A percentile compares a stretch with the other conserved stretches of the same genome.
Evolutionary conservation across 768 basidiomycete species (phyloP).

Genomic region (Pleurotus ostreatus): DNA sequence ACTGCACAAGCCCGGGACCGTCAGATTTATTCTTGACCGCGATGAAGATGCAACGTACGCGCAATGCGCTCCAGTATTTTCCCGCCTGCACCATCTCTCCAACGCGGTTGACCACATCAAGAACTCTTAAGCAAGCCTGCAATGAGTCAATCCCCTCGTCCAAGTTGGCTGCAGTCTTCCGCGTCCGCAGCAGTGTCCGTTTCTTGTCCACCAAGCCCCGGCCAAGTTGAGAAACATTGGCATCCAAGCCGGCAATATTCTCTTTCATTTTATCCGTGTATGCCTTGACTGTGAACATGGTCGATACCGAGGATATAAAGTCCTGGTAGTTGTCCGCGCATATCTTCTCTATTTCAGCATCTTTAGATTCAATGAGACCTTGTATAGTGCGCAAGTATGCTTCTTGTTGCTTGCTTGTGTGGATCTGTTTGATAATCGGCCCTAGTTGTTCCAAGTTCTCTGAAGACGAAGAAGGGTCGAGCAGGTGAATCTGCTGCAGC

Average conservation of each 20-base stretch:
- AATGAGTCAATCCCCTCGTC: conserved; percentile 96
- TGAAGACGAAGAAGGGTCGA: conserved; percentile 82
- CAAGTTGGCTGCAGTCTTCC: conserved; percentile 89
- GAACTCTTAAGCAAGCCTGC: conserved; percentile 85
- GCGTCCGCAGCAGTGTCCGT: conserved; percentile 79
- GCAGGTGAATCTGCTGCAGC: conserved; percentile 85
- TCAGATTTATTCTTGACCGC: conserved; percentile 18
- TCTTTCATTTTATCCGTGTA: conserved; percentile 94
- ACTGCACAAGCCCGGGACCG: conserved; percentile 40
- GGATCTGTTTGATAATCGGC: conserved; percentile 91
- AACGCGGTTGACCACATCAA: conserved; percentile 91
- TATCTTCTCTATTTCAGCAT: conserved; percentile 93
- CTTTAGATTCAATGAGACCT: conserved; percentile 89
- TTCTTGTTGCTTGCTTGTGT: conserved; percentile 84
- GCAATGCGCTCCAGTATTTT: conserved; percentile 94
- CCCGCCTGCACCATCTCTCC: conserved; percentile 90
- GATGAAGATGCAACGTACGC: conserved; percentile 58
- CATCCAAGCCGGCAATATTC: conserved; percentile 85
- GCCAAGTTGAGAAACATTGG: conserved; percentile 85
- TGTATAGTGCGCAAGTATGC: conserved; percentile 83
- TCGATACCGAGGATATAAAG: conserved; percentile 96
- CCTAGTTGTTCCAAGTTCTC: conserved; percentile 96
- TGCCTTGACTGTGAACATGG: conserved; percentile 90
- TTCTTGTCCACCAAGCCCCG: conserved; percentile 91
- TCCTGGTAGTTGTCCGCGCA: conserved; percentile 97